phyloP scores from a whole-genome alignment of 176 grass and related monocot genomes.

The Avena atlantica region DNA sequence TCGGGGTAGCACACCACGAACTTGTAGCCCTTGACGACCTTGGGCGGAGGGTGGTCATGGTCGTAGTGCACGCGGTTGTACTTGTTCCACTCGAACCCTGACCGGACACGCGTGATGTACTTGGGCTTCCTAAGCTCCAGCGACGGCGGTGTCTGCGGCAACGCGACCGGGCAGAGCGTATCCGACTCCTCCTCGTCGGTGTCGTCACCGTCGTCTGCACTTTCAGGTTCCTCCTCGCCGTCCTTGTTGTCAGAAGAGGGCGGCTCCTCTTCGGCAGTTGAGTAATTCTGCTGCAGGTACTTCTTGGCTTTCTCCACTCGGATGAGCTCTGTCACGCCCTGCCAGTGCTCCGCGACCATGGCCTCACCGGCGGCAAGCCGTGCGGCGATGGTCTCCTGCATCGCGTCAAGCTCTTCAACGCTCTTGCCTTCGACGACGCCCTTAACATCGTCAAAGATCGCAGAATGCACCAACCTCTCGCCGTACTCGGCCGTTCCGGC shows the following conservation, averaged over 20 bases:
- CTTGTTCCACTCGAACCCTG: slow-evolving; percentile 53
- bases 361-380: slow-evolving; percentile 32
- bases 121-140: slow-evolving; percentile 29
- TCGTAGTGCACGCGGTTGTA: slow-evolving; percentile 57
- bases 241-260: background rate
- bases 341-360: slow-evolving; percentile 43
- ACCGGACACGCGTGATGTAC: slow-evolving; percentile 47
- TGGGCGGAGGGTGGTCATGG: slow-evolving; percentile 43
- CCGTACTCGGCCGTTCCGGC: background rate
- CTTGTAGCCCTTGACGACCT: slow-evolving; percentile 48
- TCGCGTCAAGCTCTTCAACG: slow-evolving; percentile 20
- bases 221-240: background rate
- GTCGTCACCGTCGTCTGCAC: background rate
- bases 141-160: background rate
- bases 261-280: background rate
- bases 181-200: slow-evolving; percentile 27
- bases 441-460: slow-evolving; percentile 29
- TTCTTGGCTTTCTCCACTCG: slow-evolving; percentile 42
- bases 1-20: slow-evolving; percentile 54
- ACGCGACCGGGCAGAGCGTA: background rate
- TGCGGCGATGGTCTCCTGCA: slow-evolving; percentile 29
- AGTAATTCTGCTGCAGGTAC: slow-evolving; percentile 46
- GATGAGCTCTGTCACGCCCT: slow-evolving; percentile 40
- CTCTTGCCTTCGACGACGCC: slow-evolving; percentile 24
- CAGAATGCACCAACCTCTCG: slow-evolving; percentile 1